These are phyloP conservation scores for Tetrapyrgos nigripes DNA, from an alignment of 1,284 basidiomycete genomes.

Conservation along the genomic window DNA sequence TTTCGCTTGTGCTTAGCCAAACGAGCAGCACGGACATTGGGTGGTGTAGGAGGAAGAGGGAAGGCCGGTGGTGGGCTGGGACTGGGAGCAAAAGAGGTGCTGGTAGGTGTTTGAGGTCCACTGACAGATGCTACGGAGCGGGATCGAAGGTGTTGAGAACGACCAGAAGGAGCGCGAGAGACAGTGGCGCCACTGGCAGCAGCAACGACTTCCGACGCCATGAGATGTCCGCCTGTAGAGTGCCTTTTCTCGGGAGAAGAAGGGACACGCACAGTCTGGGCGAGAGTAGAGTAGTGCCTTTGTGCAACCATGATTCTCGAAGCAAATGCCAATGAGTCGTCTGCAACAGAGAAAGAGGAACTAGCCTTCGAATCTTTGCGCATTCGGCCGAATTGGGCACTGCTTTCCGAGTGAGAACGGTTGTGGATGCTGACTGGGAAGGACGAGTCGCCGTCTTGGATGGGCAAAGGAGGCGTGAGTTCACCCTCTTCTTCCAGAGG, in stretches of 20 bases:
- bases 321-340: constrained; percentile 56
- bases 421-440: constrained; percentile 45
- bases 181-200: constrained; percentile 26
- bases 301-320: constrained; percentile 72
- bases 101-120: constrained; percentile 45
- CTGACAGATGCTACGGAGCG: constrained; percentile 56
- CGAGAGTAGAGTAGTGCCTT: constrained; percentile 69
- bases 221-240: constrained; percentile 30
- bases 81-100: constrained; percentile 50
- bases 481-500: constrained; percentile 50
- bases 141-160: constrained; percentile 48
- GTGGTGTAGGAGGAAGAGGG: constrained; percentile 74
- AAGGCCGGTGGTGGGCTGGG: constrained; percentile 67
- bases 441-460: constrained; percentile 50
- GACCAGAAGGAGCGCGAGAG: constrained; percentile 34
- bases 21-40: constrained; percentile 57
- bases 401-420: constrained; percentile 59
- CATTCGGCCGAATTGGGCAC: constrained; percentile 58
- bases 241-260: constrained; percentile 49
- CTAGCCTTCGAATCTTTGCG: constrained; percentile 60
- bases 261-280: constrained; percentile 62
- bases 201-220: constrained; percentile 36
- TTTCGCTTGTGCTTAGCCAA: constrained; percentile 62
- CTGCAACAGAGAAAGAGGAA: constrained; percentile 54
- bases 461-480: constrained; percentile 52